Percentiles rank a stretch among this genome's conserved stretches.
These are phyloP conservation scores for Aschersonia sp. DNA, from an alignment of 2,329 filamentous ascomycete genomes.

Conservation along the genomic window DNA sequence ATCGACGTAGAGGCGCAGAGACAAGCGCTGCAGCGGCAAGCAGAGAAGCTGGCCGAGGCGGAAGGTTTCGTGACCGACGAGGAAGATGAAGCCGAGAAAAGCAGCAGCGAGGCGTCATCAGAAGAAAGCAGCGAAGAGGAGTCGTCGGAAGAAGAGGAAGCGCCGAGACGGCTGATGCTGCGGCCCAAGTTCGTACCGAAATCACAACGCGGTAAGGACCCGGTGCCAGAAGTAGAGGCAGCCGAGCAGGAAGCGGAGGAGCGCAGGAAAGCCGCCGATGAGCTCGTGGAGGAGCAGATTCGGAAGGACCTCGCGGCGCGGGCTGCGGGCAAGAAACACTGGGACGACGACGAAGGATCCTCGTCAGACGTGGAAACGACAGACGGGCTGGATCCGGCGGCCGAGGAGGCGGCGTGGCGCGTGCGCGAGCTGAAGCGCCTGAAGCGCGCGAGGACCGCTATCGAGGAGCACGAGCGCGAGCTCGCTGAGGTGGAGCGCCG, in stretches of 20 bases:
- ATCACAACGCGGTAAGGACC: constrained; percentile 29
- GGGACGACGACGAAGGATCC: constrained; percentile 65
- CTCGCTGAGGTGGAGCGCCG: constrained; percentile 80
- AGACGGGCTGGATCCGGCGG: constrained; percentile 73
- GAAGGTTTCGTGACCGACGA: constrained; percentile 50
- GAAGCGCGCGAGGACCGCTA: constrained; percentile 71
- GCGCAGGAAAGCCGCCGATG: constrained; percentile 52
- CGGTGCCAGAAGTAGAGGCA: constrained; percentile 15
- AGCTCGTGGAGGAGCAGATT: constrained; percentile 77
- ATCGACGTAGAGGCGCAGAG: constrained; percentile 35
- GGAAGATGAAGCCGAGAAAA: constrained; percentile 26
- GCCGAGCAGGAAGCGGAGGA: constrained; percentile 40
- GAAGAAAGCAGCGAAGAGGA: constrained; percentile 28
- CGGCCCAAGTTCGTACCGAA: constrained; percentile 51
- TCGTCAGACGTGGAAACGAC: constrained; percentile 75
- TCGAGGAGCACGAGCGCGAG: constrained; percentile 74
- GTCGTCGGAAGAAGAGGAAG: constrained; percentile 21
- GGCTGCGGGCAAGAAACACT: constrained; percentile 65
- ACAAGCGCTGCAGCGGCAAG: constrained; percentile 29
- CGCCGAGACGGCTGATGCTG: constrained; percentile 29
- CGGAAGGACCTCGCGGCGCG: constrained; percentile 65
- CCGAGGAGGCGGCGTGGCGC: constrained; percentile 87
- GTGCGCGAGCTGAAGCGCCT: constrained; percentile 81
- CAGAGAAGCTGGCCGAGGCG: constrained; percentile 38
- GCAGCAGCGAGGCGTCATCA: constrained; percentile 21